These are phyloP conservation scores for Dissophora globulifera DNA, from an alignment of 192 early-diverging fungal species.

Conservation along the genomic window DNA sequence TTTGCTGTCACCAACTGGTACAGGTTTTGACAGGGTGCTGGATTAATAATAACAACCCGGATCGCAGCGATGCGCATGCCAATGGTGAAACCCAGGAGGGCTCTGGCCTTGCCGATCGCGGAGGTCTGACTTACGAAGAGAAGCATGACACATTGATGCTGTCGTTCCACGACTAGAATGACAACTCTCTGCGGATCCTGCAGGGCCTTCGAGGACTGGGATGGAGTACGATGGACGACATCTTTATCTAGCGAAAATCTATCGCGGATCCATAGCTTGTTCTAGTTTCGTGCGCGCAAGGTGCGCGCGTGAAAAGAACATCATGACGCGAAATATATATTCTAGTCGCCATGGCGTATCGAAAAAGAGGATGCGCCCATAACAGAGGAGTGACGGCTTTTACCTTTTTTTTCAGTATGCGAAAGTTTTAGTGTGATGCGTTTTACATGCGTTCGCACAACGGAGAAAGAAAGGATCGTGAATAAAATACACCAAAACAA, in stretches of 20 bases:
- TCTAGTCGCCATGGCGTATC: background rate
- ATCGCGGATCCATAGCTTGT: constrained; percentile 36
- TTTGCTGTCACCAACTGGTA: constrained; percentile 63
- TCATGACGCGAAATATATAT: background rate
- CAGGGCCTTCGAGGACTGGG: constrained; percentile 59
- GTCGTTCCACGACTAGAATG: constrained; percentile 56
- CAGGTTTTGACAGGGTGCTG: constrained; percentile 54
- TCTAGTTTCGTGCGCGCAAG: constrained; percentile 33
- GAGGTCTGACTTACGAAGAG: constrained; percentile 33
- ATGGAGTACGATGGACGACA: constrained; percentile 59
- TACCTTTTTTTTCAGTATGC: constrained; percentile 29
- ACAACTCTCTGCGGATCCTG: constrained; percentile 54
- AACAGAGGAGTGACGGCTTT: constrained; percentile 19
- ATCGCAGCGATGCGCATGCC: background rate
- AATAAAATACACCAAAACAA: too few species aligned
- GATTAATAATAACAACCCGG: constrained; percentile 13
- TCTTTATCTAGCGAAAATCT: constrained; percentile 57
- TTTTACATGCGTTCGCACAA: constrained; percentile 26
- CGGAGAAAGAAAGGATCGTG: too few species aligned
- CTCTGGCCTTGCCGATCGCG: constrained; percentile 1
- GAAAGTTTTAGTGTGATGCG: constrained; percentile 29
- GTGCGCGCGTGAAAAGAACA: constrained; percentile 49
- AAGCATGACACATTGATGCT: constrained; percentile 64
- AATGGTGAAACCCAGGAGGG: constrained; percentile 1
- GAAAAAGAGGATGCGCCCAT: constrained; percentile 8